These are phyloP conservation scores for Dalbergia oliveri DNA, from an alignment of 306 rosid species.

Conservation along the genomic window DNA sequence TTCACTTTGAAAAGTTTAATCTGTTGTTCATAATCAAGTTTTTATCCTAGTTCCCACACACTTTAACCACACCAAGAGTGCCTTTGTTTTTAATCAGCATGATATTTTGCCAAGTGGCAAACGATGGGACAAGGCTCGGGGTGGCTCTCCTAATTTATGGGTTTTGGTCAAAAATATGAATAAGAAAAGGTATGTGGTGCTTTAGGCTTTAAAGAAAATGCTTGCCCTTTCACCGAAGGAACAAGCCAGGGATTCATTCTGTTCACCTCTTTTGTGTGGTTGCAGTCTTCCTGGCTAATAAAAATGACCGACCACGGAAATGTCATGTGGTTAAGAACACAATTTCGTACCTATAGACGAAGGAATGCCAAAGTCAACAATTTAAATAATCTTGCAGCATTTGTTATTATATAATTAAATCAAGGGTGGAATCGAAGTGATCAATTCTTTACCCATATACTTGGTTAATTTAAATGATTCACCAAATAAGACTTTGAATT, in stretches of 20 bases:
- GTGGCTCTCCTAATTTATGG: slow-evolving; percentile 5
- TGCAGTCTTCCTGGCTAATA: slow-evolving; percentile 3
- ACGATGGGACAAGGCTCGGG: background rate
- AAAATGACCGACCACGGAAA: slow-evolving; percentile 43
- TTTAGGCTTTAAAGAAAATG: slow-evolving; percentile 16
- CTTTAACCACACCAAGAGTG: background rate
- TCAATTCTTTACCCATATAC: no score
- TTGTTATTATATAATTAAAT: background rate
- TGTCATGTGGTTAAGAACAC: slow-evolving; percentile 21
- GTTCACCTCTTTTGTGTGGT: slow-evolving; percentile 33
- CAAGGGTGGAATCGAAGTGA: background rate
- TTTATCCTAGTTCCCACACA: background rate
- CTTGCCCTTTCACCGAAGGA: slow-evolving; percentile 22
- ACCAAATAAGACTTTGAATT: no score
- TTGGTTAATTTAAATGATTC: no score
- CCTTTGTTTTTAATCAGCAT: background rate
- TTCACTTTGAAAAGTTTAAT: no score
- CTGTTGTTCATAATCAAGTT: background rate
- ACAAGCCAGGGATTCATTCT: slow-evolving; percentile 22
- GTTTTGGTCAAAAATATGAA: background rate
- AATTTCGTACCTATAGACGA: slow-evolving; percentile 26
- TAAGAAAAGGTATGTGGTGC: background rate
- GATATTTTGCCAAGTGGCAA: slow-evolving; percentile 40
- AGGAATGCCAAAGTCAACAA: slow-evolving; percentile 38
- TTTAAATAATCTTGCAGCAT: background rate